Evolutionary conservation across 768 basidiomycete species (phyloP).

Genomic region (Trametes meyenii): DNA sequence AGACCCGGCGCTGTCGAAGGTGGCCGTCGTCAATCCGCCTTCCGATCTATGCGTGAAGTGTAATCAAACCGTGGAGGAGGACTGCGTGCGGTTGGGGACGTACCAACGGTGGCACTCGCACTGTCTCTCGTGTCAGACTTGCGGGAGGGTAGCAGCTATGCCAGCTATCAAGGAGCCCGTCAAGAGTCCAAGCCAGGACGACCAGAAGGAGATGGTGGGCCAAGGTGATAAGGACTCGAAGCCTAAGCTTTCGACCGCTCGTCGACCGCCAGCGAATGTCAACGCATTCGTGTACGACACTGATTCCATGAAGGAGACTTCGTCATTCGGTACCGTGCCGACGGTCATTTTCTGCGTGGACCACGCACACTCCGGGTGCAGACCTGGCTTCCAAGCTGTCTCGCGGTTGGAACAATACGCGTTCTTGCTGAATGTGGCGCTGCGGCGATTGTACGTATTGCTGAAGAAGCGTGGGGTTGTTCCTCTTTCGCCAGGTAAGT

Average conservation of each 20-base stretch:
- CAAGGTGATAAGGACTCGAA: constrained; percentile 38
- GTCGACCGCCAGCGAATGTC: constrained; percentile 82
- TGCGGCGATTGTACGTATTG: constrained; percentile 85
- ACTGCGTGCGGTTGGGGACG: constrained; percentile 93
- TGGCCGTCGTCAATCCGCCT: constrained; percentile 70
- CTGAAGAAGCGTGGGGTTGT: constrained; percentile 90
- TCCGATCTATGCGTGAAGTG: constrained; percentile 93
- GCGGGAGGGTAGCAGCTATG: constrained; percentile 76
- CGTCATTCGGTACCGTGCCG: constrained; percentile 74
- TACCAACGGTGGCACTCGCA: constrained; percentile 97
- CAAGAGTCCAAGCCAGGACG: constrained; percentile 48
- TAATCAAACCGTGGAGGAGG: constrained; percentile 91
- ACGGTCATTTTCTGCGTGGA: constrained; percentile 75
- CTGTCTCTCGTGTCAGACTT: constrained; percentile 83
- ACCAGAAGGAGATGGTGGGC: constrained; percentile 37
- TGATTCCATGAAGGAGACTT: constrained; percentile 66
- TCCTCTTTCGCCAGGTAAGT: constrained; percentile 73
- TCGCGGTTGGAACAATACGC: constrained; percentile 97
- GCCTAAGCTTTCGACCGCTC: constrained; percentile 60
- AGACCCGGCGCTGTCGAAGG: constrained; percentile 50
- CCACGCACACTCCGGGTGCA: constrained; percentile 69
- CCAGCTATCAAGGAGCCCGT: constrained; percentile 58
- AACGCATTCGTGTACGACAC: constrained; percentile 76
- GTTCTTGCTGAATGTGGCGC: constrained; percentile 93
- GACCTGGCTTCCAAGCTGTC: constrained; percentile 84